Conservation (phyloP, 306 rosid species). For the Parietaria judaica region DNA sequence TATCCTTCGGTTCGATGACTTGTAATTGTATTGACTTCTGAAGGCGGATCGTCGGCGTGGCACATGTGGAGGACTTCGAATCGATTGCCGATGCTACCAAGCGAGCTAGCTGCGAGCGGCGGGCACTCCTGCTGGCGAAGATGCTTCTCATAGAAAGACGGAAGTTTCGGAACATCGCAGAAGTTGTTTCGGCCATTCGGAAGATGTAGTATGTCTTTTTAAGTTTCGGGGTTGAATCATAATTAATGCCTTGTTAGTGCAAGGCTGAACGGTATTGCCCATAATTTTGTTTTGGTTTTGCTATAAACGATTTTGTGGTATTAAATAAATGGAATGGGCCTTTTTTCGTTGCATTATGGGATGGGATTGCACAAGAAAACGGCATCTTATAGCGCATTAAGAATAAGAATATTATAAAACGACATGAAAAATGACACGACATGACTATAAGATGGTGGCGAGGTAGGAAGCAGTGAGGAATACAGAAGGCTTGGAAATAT, state of each 20-base stretch:
- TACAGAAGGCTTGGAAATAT: too few relatives aligned
- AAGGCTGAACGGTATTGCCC: not conserved
- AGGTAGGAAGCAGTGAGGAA: too few relatives aligned
- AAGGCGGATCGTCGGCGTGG: constrained; percentile 90
- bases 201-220: constrained; percentile 21
- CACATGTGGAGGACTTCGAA: constrained; percentile 85
- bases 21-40: not conserved
- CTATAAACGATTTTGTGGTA: not conserved
- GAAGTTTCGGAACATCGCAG: constrained; percentile 39
- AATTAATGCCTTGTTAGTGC: not conserved
- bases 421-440: too few relatives aligned
- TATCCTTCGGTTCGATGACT: too few relatives aligned
- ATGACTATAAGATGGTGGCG: too few relatives aligned
- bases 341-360: too few relatives aligned
- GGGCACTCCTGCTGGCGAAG: constrained; percentile 65
- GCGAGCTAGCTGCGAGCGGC: constrained; percentile 60
- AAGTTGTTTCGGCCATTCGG: constrained; percentile 51
- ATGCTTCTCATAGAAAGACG: constrained; percentile 66
- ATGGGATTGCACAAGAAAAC: too few relatives aligned
- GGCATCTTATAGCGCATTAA: too few relatives aligned
- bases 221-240: not conserved
- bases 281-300: not conserved
- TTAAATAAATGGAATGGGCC: not conserved
- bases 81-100: constrained; percentile 53
- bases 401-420: too few relatives aligned